Evolutionary conservation across 1,284 basidiomycete genomes (phyloP).

Genomic region (Moesziomyces sp.): DNA sequence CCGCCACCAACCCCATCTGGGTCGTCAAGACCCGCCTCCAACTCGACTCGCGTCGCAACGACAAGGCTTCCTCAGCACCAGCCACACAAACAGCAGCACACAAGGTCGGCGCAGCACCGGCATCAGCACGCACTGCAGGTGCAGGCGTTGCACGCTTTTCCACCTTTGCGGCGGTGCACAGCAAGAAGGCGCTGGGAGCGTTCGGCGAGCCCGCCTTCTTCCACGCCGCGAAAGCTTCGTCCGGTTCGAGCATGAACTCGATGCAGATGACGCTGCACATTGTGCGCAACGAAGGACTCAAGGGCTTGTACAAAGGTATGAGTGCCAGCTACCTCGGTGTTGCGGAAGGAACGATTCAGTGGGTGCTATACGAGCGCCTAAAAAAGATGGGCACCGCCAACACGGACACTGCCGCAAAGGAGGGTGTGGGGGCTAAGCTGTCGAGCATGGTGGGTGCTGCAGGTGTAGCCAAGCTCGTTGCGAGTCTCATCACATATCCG

Average conservation of each 20-base stretch:
- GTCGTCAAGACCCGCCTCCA: slow-evolving; percentile 97
- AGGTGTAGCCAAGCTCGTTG: slow-evolving; percentile 87
- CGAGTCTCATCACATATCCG: slow-evolving; percentile 64
- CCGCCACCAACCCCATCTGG: slow-evolving; percentile 97
- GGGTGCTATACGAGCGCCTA: slow-evolving; percentile 91
- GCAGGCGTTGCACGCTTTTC: slow-evolving; percentile 20
- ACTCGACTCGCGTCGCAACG: slow-evolving; percentile 69
- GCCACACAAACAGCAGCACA: not conserved
- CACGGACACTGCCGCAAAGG: not conserved
- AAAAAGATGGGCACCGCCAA: slow-evolving; percentile 71
- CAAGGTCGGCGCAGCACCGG: not conserved
- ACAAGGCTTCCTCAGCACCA: slow-evolving; percentile 8
- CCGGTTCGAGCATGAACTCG: slow-evolving; percentile 71
- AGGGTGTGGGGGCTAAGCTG: slow-evolving; percentile 41
- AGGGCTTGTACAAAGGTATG: slow-evolving; percentile 92
- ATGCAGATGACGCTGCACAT: slow-evolving; percentile 78
- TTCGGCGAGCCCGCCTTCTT: slow-evolving; percentile 54
- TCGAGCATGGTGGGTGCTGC: slow-evolving; percentile 86
- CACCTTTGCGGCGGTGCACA: slow-evolving; percentile 10
- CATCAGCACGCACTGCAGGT: not conserved
- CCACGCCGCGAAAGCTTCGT: slow-evolving; percentile 46
- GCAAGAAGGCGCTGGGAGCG: slow-evolving; percentile 22
- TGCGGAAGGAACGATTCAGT: slow-evolving; percentile 96
- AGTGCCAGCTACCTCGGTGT: slow-evolving; percentile 95
- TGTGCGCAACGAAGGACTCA: slow-evolving; percentile 81